phyloP scores from a whole-genome alignment of 1,284 basidiomycete genomes.

The Psilocybe mexicana region DNA sequence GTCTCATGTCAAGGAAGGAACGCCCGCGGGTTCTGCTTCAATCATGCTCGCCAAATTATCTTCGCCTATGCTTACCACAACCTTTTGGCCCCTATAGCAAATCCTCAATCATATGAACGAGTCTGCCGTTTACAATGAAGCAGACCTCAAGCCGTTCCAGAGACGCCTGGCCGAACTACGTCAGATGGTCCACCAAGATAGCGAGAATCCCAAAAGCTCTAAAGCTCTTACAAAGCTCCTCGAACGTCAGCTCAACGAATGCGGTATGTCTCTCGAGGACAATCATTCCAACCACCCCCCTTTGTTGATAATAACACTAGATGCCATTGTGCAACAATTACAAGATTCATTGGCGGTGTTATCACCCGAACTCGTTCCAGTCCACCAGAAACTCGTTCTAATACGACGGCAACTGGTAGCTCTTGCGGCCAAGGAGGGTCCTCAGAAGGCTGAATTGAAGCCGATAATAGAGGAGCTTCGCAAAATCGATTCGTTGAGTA shows the following conservation, averaged over 20 bases:
- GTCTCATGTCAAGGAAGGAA: conserved; percentile 12
- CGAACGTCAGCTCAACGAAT: conserved; percentile 88
- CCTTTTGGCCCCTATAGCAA: conserved; percentile 58
- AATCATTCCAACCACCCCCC: conserved; percentile 5
- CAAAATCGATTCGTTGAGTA: conserved; percentile 92
- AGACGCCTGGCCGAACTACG: conserved; percentile 78
- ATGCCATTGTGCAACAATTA: conserved; percentile 74
- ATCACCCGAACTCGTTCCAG: conserved; percentile 84
- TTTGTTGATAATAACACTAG: conserved; percentile 38
- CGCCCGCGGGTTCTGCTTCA: conserved; percentile 15
- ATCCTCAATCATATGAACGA: conserved; percentile 93
- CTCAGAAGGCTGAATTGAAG: conserved; percentile 87
- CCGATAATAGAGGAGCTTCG: conserved; percentile 90
- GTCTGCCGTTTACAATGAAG: conserved; percentile 89
- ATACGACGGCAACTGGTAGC: conserved; percentile 89
- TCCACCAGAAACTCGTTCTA: conserved; percentile 87
- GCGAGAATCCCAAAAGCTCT: conserved; percentile 81
- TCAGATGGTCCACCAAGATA: conserved; percentile 81
- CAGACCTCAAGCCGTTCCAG: conserved; percentile 85
- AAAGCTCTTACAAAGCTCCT: conserved; percentile 89
- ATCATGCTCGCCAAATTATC: conserved; percentile 1
- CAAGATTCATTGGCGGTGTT: conserved; percentile 85
- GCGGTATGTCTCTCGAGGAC: conserved; percentile 60
- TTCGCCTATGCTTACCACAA: conserved; percentile 6
- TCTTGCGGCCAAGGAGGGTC: conserved; percentile 84